Evolutionary conservation across 2,329 filamentous ascomycete species (phyloP), one percentile per base, ranked within the genome.

Genomic region (Grosmannia huntii): DNA sequence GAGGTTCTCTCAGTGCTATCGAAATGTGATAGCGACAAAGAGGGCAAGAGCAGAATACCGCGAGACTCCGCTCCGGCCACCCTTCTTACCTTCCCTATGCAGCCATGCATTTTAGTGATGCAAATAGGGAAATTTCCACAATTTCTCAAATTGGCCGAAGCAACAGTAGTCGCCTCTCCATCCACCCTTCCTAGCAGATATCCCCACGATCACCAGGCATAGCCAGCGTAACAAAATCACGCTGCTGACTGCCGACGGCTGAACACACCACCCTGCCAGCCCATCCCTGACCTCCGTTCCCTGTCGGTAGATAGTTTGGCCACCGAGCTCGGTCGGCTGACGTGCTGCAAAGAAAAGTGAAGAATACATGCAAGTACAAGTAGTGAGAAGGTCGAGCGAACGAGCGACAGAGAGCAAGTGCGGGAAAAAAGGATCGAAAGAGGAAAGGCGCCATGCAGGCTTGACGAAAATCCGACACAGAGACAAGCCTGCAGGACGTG

Each of bases 381-480:
- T 33, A 33, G 31, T 33, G 14, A 14, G 36, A 38, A 38, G 36
- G 14, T 14, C 36, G 36, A 38, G 36, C 36, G 33, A 36, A 10
- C 33, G 36, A 38, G 31, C 21, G 28, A 19, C 36, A 51, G 52
- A 36, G 44, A 54, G 41, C 46, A 53, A n/a, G 21, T 31, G 49
- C 23, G 48, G 41, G 28, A 21, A 44, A 49, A 41, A 57, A 16
- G 12, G 19, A 38, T 55, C 61, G 12, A 61, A 61, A 60, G 53
- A 19, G 61, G 60, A 58, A 62, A 62, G 53, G 60, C 53, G 58
- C 31, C 58, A 38, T 61, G 61, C 60, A 62, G 58, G 61, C 19
- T 57, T 59, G 53, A 56, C 41, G 55, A 46, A 58, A 50, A 59
- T 21, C 44, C 49, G 44, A 25, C 56, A 55, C 16, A 48, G 28